Base-by-base conservation (phyloP, 2,329 filamentous ascomycete genomes). In the Sporothrix euskadiensis region DNA sequence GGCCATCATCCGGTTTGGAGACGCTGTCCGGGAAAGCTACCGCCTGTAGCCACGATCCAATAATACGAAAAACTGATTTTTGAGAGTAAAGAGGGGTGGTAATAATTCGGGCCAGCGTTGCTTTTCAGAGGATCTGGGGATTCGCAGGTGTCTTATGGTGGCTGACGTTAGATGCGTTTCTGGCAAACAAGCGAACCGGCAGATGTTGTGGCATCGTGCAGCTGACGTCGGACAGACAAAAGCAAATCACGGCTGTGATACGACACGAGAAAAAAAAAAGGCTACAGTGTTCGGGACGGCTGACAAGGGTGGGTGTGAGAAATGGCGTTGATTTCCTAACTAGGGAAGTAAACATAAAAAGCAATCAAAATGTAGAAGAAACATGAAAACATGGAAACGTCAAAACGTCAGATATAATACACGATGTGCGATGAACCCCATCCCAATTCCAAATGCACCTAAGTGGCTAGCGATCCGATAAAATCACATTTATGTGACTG, bases 1-100 rank as follows among this genome's bases (percentile, higher is more conserved):
- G 78, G 92, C 92, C 1, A 93, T 94, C 73, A 85, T 86, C 75
- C 85, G 95, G 74, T 91, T 99, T 77, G 94, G 93, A 0, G 86
- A 87, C 73, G 92, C 94, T 8, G 84, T 98, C 56, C 87, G 88
- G 76, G 86, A 85, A 76, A 88, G 84, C 73, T 89, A 86, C 76
- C 80, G 81, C 32, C 78, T 81, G 73, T 76, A 79, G 14, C 12
- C 0, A 49, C 32, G 10, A 39, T 22, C 0, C n/a, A 39, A 39
- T 16, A 19, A 5, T 9, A n/a, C 8, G 41, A 61, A 6, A 61
- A 4, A 5, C n/a, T 4, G 16, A 22, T 35, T 30, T 61, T 59
- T 5, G 5, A 32, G 16, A 39, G 47, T 22, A 26, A 44, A n/a
- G 19, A 7, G 7, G 22, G 22, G 39, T 47, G 22, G 6, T 47